Evolutionary conservation across 2,329 filamentous ascomycete species (phyloP).

Genomic region (Emmonsiellopsis sp.): DNA sequence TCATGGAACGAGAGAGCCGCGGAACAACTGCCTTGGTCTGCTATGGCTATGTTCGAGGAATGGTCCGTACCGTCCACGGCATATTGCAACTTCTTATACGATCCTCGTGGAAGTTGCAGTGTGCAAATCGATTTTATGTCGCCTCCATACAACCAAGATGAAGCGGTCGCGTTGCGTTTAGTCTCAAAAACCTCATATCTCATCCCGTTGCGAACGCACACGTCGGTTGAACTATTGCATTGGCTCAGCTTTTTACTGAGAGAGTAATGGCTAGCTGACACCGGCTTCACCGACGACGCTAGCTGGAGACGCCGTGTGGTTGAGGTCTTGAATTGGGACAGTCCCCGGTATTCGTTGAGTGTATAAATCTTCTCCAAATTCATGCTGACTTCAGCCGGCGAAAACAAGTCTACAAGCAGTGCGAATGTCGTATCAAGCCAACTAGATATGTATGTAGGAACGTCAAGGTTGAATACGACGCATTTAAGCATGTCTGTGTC

Average conservation of each 20-base stretch:
- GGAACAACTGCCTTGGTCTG: constrained; percentile 42
- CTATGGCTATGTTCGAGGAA: constrained; percentile 44
- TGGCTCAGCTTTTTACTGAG: background rate
- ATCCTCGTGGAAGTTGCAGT: constrained; percentile 3
- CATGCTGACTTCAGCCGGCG: background rate
- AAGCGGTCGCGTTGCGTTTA: constrained; percentile 1
- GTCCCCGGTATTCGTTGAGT: constrained; percentile 1
- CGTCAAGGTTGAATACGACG: constrained; percentile 18
- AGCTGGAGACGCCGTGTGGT: background rate
- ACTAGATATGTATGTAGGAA: constrained; percentile 30
- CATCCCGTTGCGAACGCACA: constrained; percentile 42
- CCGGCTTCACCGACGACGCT: constrained; percentile 7
- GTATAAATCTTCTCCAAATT: background rate
- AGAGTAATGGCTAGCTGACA: constrained; percentile 11
- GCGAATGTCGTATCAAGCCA: constrained; percentile 45
- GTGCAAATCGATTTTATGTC: constrained; percentile 3
- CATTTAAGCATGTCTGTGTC: background rate
- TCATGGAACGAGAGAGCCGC: constrained; percentile 43
- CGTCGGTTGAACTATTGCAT: constrained; percentile 14
- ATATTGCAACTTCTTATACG: constrained; percentile 6
- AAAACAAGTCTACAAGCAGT: background rate
- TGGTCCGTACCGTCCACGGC: constrained; percentile 12
- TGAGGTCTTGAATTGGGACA: constrained; percentile 1
- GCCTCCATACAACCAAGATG: background rate
- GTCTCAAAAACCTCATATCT: constrained; percentile 32